Evolutionary conservation across 2,329 filamentous ascomycete species (phyloP).

Genomic region (Colletotrichum echinochloae): DNA sequence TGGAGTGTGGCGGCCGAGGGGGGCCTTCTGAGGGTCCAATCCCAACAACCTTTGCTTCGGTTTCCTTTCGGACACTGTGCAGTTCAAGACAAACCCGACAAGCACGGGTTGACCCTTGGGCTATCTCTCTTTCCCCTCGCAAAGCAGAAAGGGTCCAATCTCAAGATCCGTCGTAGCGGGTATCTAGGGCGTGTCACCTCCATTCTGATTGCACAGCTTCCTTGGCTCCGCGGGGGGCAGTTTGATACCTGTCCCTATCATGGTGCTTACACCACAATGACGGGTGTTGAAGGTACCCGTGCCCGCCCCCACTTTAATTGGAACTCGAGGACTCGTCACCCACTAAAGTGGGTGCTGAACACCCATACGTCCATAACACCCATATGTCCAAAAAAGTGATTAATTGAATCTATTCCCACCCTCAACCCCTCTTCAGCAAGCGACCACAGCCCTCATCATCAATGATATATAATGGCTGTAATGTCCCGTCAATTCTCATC

Average conservation of each 20-base stretch:
- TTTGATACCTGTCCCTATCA: background rate
- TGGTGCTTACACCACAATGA: constrained; percentile 27
- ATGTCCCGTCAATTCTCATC: too few species aligned
- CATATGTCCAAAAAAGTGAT: too few species aligned
- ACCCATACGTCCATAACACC: too few species aligned
- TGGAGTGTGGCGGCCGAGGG: background rate
- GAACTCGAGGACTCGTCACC: too few species aligned
- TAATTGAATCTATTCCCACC: too few species aligned
- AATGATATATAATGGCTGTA: too few species aligned
- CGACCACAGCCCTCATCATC: too few species aligned
- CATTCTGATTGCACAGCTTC: background rate
- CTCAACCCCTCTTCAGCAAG: too few species aligned
- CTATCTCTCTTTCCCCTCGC: background rate
- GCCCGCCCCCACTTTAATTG: too few species aligned
- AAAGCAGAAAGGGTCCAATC: constrained; percentile 9
- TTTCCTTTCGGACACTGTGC: background rate
- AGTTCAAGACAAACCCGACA: constrained; percentile 6
- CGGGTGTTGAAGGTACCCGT: constrained; percentile 23
- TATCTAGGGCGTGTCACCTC: constrained; percentile 9
- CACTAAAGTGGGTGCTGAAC: too few species aligned
- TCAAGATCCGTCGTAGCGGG: constrained; percentile 5
- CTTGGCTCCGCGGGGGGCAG: background rate
- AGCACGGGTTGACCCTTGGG: constrained; percentile 31
- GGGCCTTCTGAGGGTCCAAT: background rate
- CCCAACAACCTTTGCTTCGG: background rate